phyloP scores from a whole-genome alignment of 176 grass and related monocot genomes.

The Calamus simplicifolius region DNA sequence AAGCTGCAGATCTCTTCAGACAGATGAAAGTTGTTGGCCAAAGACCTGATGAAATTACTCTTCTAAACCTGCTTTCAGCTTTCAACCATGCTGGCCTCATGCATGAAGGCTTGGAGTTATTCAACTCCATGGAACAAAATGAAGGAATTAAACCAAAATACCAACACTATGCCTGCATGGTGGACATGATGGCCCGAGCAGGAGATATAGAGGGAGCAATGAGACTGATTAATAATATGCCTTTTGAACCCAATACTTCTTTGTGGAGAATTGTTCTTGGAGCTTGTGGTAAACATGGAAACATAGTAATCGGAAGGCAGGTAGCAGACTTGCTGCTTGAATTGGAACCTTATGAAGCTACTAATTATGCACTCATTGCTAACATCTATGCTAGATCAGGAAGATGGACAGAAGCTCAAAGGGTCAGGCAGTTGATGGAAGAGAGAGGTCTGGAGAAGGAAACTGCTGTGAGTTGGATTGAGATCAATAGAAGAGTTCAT shows the following conservation, averaged over 20 bases:
- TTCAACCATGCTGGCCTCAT: slow-evolving; percentile 42
- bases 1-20: slow-evolving; percentile 19
- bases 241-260: slow-evolving; percentile 23
- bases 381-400: slow-evolving; percentile 30
- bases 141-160: slow-evolving; percentile 17
- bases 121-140: slow-evolving; percentile 18
- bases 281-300: slow-evolving; percentile 38
- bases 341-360: slow-evolving; percentile 26
- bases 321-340: slow-evolving; percentile 33
- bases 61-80: slow-evolving; percentile 30
- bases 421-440: slow-evolving; percentile 24
- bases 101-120: slow-evolving; percentile 21
- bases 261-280: slow-evolving; percentile 38
- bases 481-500: slow-evolving; percentile 22
- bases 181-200: slow-evolving; percentile 38
- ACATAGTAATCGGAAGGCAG: slow-evolving; percentile 18
- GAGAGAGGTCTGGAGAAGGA: slow-evolving; percentile 20
- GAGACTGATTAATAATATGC: slow-evolving; percentile 22
- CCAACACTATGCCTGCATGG: slow-evolving; percentile 37
- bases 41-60: slow-evolving; percentile 29
- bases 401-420: slow-evolving; percentile 24
- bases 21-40: slow-evolving; percentile 22
- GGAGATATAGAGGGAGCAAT: slow-evolving; percentile 30
- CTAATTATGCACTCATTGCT: slow-evolving; percentile 31
- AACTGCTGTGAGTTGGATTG: slow-evolving; percentile 36